Base-by-base conservation (phyloP, 352 stramenopile species). In the Phytophthora quininea region DNA sequence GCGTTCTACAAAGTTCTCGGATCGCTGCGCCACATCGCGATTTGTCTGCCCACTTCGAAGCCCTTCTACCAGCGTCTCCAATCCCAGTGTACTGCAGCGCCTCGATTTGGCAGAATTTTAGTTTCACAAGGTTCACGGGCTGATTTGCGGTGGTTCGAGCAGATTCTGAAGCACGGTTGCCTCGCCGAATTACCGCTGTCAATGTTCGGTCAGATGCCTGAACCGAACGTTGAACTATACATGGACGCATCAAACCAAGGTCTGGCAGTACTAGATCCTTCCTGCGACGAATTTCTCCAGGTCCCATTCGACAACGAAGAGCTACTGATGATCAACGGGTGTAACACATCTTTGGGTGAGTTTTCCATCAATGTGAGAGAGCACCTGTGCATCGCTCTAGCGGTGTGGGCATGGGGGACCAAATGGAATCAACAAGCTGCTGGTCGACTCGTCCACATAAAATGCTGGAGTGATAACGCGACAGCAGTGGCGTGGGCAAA, bases 311-410 rank as follows among this genome's bases (percentile, higher is more conserved):
- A 66, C 15, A 6, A 35, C 1, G 38, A 50, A 11, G 54, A 69
- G 29, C 11, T 48, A 1, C 7, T 1, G 7, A 9, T 52, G 19
- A 40, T 50, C 4, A 1, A 33, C 15, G 4, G 30, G 9, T 24
- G 33, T 32, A 47, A 27, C 11, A n/a, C 7, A 27, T 19, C 1
- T 4, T 12, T 14, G 3, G 10, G 9, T 3, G 30, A 60, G 11
- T 80, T 76, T 31, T 72, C 64, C 0, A 79, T 76, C 30, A 80
- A 83, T 32, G 71, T 78, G 1, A 52, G 71, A 15, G 68, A 80
- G 31, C 62, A 80, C 7, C 5, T 77, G 1, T 57, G 67, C 33
- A 64, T 82, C 0, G 71, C 62, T 0, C 15, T 83, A 0, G 65
- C 65, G 0, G 0, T 69, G 2, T 58, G 51, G 42, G 40, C 62